Conservation (phyloP, 1,284 basidiomycete genomes). For the Cronartium ribicola region DNA sequence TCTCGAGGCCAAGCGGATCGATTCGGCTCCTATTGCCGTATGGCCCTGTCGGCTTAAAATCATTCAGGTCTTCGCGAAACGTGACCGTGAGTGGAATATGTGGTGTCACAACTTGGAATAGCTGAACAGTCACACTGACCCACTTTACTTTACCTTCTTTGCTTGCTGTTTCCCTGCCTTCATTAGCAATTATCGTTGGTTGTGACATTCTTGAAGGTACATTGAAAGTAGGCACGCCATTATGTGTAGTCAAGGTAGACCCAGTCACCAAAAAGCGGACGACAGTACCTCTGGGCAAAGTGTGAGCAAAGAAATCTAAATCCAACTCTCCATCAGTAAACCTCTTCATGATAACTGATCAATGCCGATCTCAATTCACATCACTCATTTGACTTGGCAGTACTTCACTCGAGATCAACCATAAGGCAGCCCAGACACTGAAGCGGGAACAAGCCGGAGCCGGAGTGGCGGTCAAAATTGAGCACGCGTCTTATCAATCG, state of each 20-base stretch:
- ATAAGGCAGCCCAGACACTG: constrained; percentile 70
- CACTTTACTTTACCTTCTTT: not conserved
- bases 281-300: constrained; percentile 85
- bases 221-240: constrained; percentile 86
- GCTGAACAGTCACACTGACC: not conserved
- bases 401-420: constrained; percentile 91
- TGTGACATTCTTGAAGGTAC: constrained; percentile 94
- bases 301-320: constrained; percentile 60
- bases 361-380: not conserved
- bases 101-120: not conserved
- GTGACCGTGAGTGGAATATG: constrained; percentile 66
- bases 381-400: constrained; percentile 54
- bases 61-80: constrained; percentile 88
- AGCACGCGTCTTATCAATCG: constrained; percentile 91
- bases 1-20: constrained; percentile 81
- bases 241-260: constrained; percentile 89
- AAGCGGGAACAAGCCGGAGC: constrained; percentile 89
- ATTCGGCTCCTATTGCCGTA: constrained; percentile 88
- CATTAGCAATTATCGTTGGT: constrained; percentile 70
- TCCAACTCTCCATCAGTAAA: not conserved
- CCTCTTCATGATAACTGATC: not conserved
- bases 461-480: constrained; percentile 97
- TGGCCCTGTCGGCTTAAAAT: constrained; percentile 95
- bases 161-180: no score
- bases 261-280: constrained; percentile 81